These are phyloP conservation scores for Ogataea trehalophila DNA, from an alignment of 805 yeast species.

Conservation along the genomic window DNA sequence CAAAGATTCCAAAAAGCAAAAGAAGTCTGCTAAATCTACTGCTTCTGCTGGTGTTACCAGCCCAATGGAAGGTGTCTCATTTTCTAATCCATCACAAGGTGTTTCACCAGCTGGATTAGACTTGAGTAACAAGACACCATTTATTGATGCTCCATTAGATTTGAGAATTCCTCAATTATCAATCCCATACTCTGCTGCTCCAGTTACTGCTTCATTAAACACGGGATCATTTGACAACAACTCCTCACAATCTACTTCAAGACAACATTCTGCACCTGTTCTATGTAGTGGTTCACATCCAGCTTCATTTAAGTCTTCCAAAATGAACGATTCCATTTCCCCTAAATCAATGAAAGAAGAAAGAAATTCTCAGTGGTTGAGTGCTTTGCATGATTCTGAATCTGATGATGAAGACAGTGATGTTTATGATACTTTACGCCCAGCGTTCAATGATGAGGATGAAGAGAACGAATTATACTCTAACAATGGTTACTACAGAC, in stretches of 20 bases:
- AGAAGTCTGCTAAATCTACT: conserved; percentile 11
- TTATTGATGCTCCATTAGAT: conserved; percentile 29
- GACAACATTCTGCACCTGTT: background rate
- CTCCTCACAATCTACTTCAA: background rate
- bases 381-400: conserved; percentile 21
- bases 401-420: conserved; percentile 40
- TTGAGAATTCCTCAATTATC: conserved; percentile 34
- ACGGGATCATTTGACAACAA: conserved; percentile 1
- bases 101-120: conserved; percentile 28
- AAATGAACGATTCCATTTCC: background rate
- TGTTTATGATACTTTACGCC: conserved; percentile 28
- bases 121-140: conserved; percentile 24
- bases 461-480: conserved; percentile 27
- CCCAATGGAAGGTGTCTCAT: conserved; percentile 11
- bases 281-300: background rate
- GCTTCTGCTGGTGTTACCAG: conserved; percentile 13
- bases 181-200: conserved; percentile 72
- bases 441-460: conserved; percentile 32
- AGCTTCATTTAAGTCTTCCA: background rate
- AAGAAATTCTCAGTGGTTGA: conserved; percentile 6
- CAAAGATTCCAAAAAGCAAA: conserved; percentile 14
- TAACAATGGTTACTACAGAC: conserved; percentile 24
- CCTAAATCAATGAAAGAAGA: conserved; percentile 7
- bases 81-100: conserved; percentile 12
- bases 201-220: conserved; percentile 59